Evolutionary conservation across 768 basidiomycete genomes (phyloP).

Genomic region (Amyloporia xantha): DNA sequence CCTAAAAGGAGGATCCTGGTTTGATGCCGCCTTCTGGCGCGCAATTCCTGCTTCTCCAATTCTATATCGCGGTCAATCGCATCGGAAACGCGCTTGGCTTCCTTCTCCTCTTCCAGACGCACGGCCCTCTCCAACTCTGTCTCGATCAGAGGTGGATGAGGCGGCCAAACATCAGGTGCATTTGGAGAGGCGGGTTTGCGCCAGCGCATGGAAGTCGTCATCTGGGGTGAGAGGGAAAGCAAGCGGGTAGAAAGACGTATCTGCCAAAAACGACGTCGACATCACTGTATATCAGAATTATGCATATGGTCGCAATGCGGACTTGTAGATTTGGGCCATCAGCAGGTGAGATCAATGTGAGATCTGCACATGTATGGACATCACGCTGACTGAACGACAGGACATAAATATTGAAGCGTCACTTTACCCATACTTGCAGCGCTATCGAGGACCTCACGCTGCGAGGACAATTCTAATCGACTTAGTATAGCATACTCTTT

Average conservation of each 20-base stretch:
- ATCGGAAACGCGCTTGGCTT: constrained; percentile 47
- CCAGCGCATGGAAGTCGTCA: background rate
- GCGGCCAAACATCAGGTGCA: constrained; percentile 21
- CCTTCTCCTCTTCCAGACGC: constrained; percentile 37
- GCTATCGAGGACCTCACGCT: no score
- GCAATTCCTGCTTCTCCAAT: constrained; percentile 34
- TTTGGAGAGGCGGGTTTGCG: background rate
- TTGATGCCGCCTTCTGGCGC: constrained; percentile 31
- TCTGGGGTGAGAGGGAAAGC: background rate
- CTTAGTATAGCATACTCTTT: no score
- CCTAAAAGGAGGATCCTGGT: constrained; percentile 54
- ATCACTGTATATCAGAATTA: background rate
- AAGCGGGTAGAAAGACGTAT: background rate
- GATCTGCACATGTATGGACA: no score
- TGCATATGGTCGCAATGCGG: background rate
- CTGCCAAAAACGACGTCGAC: background rate
- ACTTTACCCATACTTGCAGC: no score
- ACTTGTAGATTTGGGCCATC: background rate
- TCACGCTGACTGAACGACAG: no score
- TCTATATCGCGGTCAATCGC: constrained; percentile 48
- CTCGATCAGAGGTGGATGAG: constrained; percentile 31
- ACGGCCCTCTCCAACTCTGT: constrained; percentile 34
- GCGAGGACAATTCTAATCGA: no score
- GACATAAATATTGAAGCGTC: no score
- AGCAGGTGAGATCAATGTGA: no score